Conservation (phyloP, 2,329 filamentous ascomycete species). For the Aspergillus puulaauensis region DNA sequence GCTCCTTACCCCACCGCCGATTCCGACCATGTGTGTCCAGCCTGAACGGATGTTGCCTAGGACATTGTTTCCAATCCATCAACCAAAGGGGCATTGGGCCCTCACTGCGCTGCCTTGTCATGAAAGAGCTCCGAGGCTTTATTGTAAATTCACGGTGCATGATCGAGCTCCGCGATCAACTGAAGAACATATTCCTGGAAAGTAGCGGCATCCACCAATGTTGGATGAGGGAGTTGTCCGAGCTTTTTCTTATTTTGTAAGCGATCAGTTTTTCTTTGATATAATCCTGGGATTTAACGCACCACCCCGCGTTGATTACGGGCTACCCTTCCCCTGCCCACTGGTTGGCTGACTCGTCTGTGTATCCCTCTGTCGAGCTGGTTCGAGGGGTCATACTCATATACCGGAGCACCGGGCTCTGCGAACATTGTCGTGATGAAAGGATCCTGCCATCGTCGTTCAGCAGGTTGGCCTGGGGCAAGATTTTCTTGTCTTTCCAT, state of each 20-base stretch:
- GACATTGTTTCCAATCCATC: neutral
- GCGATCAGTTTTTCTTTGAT: neutral
- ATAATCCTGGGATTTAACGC: neutral
- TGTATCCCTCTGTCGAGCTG: neutral
- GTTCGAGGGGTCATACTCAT: conserved; percentile 1
- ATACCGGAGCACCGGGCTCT: neutral
- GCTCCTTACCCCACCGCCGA: neutral
- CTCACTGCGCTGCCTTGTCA: neutral
- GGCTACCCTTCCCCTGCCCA: neutral
- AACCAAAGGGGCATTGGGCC: neutral
- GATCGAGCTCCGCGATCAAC: conserved; percentile 4
- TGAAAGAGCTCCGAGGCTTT: neutral
- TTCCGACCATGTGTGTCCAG: neutral
- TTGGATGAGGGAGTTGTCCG: conserved; percentile 1
- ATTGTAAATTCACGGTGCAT: neutral
- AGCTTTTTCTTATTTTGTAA: neutral
- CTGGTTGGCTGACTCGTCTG: neutral
- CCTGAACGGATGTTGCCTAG: neutral
- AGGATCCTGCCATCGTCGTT: neutral
- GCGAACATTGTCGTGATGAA: conserved; percentile 6
- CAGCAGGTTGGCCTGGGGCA: neutral
- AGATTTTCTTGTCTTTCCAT: conserved; percentile 3
- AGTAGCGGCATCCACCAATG: neutral
- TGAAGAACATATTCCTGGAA: conserved; percentile 5
- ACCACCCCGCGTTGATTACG: neutral